Percentiles rank a stretch among this genome's conserved stretches.
phyloP scores from a whole-genome alignment of 768 basidiomycete species.

The Russula dissimulans region DNA sequence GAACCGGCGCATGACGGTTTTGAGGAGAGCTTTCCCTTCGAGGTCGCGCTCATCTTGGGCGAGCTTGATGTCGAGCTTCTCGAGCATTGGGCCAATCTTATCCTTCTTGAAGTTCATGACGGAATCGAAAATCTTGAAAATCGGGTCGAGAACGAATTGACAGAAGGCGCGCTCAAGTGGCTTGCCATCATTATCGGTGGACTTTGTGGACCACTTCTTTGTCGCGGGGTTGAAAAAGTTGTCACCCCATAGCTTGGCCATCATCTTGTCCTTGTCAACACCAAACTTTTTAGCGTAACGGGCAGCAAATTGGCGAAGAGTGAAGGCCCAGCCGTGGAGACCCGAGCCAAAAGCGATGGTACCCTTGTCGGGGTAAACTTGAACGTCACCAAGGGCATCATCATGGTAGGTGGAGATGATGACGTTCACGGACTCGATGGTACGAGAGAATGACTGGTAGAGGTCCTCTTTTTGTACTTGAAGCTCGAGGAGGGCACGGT shows the following conservation, averaged over 20 bases:
- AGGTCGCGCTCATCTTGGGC: slow-evolving; percentile 81
- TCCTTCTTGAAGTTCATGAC: slow-evolving; percentile 99
- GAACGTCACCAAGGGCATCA: slow-evolving; percentile 88
- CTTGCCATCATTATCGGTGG: slow-evolving; percentile 71
- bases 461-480: slow-evolving; percentile 96
- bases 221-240: slow-evolving; percentile 98
- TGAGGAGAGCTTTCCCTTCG: slow-evolving; percentile 93
- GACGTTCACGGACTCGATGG: slow-evolving; percentile 96
- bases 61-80: slow-evolving; percentile 94
- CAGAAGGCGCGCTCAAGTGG: slow-evolving; percentile 97
- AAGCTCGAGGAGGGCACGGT: slow-evolving; percentile 96
- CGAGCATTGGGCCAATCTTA: slow-evolving; percentile 68
- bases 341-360: slow-evolving; percentile 99
- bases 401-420: slow-evolving; percentile 98
- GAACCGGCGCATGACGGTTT: slow-evolving; percentile 99
- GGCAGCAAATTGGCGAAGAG: slow-evolving; percentile 90
- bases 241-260: slow-evolving; percentile 97
- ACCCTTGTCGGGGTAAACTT: slow-evolving; percentile 97
- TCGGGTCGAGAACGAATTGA: slow-evolving; percentile 96
- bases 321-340: slow-evolving; percentile 99
- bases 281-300: slow-evolving; percentile 98
- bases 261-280: slow-evolving; percentile 98
- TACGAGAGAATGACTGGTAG: slow-evolving; percentile 96
- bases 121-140: slow-evolving; percentile 96
- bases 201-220: slow-evolving; percentile 88